A percentile compares a stretch with the other conserved stretches of the same genome.
Evolutionary conservation across 352 stramenopile genomes (phyloP).

Genomic region (Globisporangium cystogenes): DNA sequence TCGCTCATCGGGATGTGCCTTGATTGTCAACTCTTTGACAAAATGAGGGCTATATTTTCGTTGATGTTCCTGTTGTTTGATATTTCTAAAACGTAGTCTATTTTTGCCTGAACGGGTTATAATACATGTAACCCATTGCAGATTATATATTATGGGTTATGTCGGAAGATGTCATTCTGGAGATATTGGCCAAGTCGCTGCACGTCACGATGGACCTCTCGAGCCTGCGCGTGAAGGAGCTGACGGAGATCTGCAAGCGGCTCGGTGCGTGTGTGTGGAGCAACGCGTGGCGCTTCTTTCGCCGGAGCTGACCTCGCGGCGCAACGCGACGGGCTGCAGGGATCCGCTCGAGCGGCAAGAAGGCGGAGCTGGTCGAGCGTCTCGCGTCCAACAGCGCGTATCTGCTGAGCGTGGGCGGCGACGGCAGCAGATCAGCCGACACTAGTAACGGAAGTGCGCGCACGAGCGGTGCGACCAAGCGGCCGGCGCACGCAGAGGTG

Average conservation of each 20-base stretch:
- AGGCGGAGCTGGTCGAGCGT: constrained; percentile 70
- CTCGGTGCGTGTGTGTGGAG: constrained; percentile 6
- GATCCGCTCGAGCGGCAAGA: constrained; percentile 62
- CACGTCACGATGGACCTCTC: constrained; percentile 40
- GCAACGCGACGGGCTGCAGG: constrained; percentile 32
- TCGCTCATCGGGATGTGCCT: no score
- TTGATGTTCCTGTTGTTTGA: no score
- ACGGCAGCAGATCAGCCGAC: no score
- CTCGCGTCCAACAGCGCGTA: constrained; percentile 58
- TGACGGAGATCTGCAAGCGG: constrained; percentile 75
- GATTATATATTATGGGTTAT: no score
- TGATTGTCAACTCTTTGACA: no score
- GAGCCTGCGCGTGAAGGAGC: constrained; percentile 70
- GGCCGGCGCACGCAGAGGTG: constrained; percentile 20
- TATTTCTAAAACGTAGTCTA: no score
- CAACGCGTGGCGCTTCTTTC: background rate
- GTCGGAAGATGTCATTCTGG: no score
- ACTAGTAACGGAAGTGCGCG: background rate
- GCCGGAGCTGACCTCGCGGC: background rate
- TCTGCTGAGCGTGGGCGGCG: constrained; percentile 17
- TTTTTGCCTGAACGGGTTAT: no score
- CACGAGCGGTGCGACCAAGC: constrained; percentile 25
- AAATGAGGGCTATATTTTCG: no score
- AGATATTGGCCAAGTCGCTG: no score
- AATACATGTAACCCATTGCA: no score